phyloP scores from a whole-genome alignment of 2,329 filamentous ascomycete genomes.

The Lomentospora prolificans region DNA sequence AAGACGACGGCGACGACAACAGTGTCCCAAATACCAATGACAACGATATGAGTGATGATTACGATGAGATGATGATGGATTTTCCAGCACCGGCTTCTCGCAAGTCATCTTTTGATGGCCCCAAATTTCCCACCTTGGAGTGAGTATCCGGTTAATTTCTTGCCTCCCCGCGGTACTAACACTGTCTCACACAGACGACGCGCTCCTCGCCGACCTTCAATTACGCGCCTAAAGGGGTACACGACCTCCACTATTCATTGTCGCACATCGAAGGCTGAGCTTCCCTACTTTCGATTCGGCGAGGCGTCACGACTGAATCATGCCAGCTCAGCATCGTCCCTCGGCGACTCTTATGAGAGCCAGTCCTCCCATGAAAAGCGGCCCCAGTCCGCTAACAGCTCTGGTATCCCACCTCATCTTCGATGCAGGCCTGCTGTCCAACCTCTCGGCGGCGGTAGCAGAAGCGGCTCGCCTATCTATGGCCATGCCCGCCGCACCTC shows the following conservation, averaged over 20 bases:
- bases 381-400: constrained; percentile 51
- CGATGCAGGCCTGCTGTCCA: constrained; percentile 58
- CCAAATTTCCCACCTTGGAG: constrained; percentile 41
- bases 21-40: neutral
- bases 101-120: constrained; percentile 36
- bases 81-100: constrained; percentile 43
- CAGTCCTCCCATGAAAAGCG: constrained; percentile 62
- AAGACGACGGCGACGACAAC: neutral
- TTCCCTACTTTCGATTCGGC: constrained; percentile 69
- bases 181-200: constrained; percentile 39
- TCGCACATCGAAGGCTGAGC: constrained; percentile 49
- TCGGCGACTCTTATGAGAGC: constrained; percentile 69
- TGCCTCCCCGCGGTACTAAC: constrained; percentile 7
- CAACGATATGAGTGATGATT: constrained; percentile 12
- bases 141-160: constrained; percentile 25
- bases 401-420: constrained; percentile 45
- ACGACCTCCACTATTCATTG: constrained; percentile 54
- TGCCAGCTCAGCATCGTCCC: constrained; percentile 27
- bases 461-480: constrained; percentile 58
- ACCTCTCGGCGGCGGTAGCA: constrained; percentile 37
- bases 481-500: constrained; percentile 62
- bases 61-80: constrained; percentile 43
- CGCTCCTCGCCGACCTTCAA: constrained; percentile 57
- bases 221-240: constrained; percentile 65
- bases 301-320: constrained; percentile 1